Conservation (phyloP, 2,329 filamentous ascomycete genomes). For the Thielaviopsis euricoi region DNA sequence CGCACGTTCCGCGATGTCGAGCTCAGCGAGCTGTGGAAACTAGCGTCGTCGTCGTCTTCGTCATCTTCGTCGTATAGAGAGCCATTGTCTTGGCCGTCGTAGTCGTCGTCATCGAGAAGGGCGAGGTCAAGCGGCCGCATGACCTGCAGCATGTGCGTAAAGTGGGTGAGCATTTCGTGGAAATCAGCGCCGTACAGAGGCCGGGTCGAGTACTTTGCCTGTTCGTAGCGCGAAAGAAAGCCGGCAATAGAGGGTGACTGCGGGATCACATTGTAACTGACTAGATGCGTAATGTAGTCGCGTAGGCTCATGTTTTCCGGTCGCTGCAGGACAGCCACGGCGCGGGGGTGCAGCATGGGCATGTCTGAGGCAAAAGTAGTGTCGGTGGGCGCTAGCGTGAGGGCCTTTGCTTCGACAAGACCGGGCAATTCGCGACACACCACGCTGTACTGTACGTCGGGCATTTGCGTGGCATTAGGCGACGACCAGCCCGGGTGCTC, state of each 20-base stretch:
- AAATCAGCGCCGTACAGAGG: constrained; percentile 58
- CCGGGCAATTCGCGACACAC: constrained; percentile 76
- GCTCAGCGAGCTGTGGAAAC: constrained; percentile 1
- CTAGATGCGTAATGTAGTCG: constrained; percentile 60
- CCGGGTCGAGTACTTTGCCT: constrained; percentile 61
- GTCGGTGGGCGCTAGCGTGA: constrained; percentile 55
- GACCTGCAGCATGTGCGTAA: constrained; percentile 60
- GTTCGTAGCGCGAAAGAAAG: constrained; percentile 68
- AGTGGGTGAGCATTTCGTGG: constrained; percentile 63
- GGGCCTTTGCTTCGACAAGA: constrained; percentile 79
- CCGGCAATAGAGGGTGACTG: constrained; percentile 16
- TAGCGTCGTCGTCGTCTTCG: constrained; percentile 3
- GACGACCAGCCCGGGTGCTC: constrained; percentile 81
- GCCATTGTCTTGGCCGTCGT: neutral
- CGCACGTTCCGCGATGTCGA: constrained; percentile 1
- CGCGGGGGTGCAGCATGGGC: constrained; percentile 35
- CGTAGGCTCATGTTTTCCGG: constrained; percentile 56
- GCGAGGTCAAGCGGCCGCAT: constrained; percentile 51
- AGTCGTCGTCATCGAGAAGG: constrained; percentile 23
- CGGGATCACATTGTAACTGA: constrained; percentile 44
- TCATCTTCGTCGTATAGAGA: neutral
- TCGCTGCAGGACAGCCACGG: constrained; percentile 56
- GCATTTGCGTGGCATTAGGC: constrained; percentile 55
- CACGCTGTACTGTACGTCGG: constrained; percentile 66
- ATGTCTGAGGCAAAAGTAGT: neutral